Evolutionary conservation across 2,329 filamentous ascomycete genomes (phyloP), one percentile per base, ranked within the genome.

Genomic region (Microdochium paspali): DNA sequence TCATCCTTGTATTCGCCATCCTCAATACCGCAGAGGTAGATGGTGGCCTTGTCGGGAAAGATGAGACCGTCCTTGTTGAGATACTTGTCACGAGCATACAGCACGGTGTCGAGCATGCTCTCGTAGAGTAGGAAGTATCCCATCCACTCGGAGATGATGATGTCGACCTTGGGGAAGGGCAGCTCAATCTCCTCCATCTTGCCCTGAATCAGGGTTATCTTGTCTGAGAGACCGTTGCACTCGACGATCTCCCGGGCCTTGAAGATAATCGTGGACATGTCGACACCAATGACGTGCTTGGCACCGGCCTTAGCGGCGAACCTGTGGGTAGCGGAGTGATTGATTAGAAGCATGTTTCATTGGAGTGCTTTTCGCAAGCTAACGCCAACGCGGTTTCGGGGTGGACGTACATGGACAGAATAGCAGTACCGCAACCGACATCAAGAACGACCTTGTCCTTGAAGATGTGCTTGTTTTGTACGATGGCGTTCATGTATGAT

Each of bases 61-160:
- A 98, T 97, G 59, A 96, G 76, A 54, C 91, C 91, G 57, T 87
- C 87, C 65, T 87, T 84, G 53, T 73, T 76, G 51, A 98, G 82
- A 69, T 95, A 98, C 66, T 78, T 85, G 77, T 98, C 93, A 59
- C 93, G 84, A 24, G 93, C 93, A 65, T 96, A 97, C 50, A 98
- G 79, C 45, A 98, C 93, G 26, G 93, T 98, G 73, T 98, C 93
- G 63, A 98, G 71, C 93, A 98, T 98, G 80, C 81, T 87, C 81
- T 98, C 93, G 71, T 98, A 98, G 51, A 98, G 82, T 46, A 98
- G 74, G 76, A 97, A 97, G 74, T 98, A 98, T 28, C 93, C 93
- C 93, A 98, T 98, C 93, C 93, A 98, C 76, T 98, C 93, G 2
- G 91, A 97, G 66, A 98, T 95, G 72, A 98, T 98, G 66, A 98